Percentiles rank a stretch among this genome's conserved stretches.
These are phyloP conservation scores for Vanderwaltozyma yarrowii DNA, from an alignment of 805 yeast genomes.

Conservation along the genomic window DNA sequence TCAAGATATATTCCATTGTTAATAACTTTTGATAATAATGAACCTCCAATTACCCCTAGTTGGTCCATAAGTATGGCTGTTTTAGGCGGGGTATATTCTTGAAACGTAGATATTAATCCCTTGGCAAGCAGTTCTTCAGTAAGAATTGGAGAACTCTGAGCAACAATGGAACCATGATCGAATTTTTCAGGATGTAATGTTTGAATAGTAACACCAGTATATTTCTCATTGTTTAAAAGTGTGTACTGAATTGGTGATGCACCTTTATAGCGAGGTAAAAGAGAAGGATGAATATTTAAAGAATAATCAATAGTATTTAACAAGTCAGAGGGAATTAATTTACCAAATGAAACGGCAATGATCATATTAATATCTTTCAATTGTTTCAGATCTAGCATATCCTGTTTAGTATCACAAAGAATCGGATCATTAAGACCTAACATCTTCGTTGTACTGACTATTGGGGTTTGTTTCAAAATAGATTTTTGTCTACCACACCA, in stretches of 20 bases:
- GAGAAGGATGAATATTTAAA: slow-evolving; percentile 85
- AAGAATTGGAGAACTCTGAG: slow-evolving; percentile 36
- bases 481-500: slow-evolving; percentile 49
- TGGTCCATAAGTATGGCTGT: slow-evolving; percentile 32
- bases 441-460: slow-evolving; percentile 33
- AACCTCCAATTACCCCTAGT: slow-evolving; percentile 55
- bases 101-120: slow-evolving; percentile 26
- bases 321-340: slow-evolving; percentile 58
- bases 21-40: slow-evolving; percentile 40
- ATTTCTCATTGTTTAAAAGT: slow-evolving; percentile 46
- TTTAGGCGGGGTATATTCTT: slow-evolving; percentile 10
- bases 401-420: slow-evolving; percentile 18
- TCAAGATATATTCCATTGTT: slow-evolving; percentile 20
- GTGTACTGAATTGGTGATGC: slow-evolving; percentile 85
- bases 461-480: slow-evolving; percentile 41
- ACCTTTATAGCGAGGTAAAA: slow-evolving; percentile 75
- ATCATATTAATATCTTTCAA: slow-evolving; percentile 43
- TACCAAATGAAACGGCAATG: slow-evolving; percentile 89
- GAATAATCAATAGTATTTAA: slow-evolving; percentile 45
- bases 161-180: slow-evolving; percentile 64
- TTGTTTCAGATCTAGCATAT: slow-evolving; percentile 7
- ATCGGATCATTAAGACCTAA: slow-evolving; percentile 22
- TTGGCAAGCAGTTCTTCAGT: slow-evolving; percentile 8
- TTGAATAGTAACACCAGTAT: slow-evolving; percentile 82
- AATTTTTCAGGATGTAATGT: slow-evolving; percentile 81